These are phyloP conservation scores for Verbena officinalis DNA, from an alignment of 257 asterid species.

Conservation along the genomic window DNA sequence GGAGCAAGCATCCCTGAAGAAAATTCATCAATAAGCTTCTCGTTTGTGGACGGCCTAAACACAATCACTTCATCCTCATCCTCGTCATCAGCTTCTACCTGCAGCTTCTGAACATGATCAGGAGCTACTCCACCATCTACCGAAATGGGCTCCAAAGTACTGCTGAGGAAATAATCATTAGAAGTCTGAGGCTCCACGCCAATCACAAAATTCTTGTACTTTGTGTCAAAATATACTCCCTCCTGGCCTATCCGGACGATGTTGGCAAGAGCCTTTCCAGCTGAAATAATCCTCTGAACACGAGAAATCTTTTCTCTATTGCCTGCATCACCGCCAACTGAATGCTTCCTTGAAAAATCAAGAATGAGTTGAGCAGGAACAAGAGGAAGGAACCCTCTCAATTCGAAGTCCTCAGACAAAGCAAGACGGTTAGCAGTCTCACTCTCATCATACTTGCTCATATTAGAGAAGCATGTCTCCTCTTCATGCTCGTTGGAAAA, in stretches of 20 bases:
- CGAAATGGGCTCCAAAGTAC: constrained; percentile 40
- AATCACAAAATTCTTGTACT: constrained; percentile 63
- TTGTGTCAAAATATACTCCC: constrained; percentile 64
- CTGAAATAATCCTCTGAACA: constrained; percentile 79
- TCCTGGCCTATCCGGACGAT: constrained; percentile 62
- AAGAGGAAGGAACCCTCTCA: constrained; percentile 83
- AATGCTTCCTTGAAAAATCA: constrained; percentile 73
- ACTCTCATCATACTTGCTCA: constrained; percentile 71
- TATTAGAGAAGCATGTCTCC: constrained; percentile 68
- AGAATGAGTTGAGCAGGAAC: constrained; percentile 75
- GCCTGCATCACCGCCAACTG: constrained; percentile 56
- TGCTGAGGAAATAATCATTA: constrained; percentile 48
- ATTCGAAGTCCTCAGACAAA: constrained; percentile 79
- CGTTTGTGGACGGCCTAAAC: constrained; percentile 73
- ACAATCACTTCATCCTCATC: constrained; percentile 93
- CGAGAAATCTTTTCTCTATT: constrained; percentile 64
- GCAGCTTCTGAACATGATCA: constrained; percentile 39
- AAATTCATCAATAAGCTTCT: constrained; percentile 56
- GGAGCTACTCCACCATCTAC: constrained; percentile 32
- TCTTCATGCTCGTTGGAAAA: constrained; percentile 50
- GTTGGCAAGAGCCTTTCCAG: constrained; percentile 89
- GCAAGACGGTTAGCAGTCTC: constrained; percentile 71
- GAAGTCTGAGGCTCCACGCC: constrained; percentile 64
- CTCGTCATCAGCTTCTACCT: constrained; percentile 51
- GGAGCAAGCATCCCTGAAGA: constrained; percentile 38